These are phyloP conservation scores for Ajuga chamaepitys DNA, from an alignment of 257 asterid genomes.

Conservation along the genomic window DNA sequence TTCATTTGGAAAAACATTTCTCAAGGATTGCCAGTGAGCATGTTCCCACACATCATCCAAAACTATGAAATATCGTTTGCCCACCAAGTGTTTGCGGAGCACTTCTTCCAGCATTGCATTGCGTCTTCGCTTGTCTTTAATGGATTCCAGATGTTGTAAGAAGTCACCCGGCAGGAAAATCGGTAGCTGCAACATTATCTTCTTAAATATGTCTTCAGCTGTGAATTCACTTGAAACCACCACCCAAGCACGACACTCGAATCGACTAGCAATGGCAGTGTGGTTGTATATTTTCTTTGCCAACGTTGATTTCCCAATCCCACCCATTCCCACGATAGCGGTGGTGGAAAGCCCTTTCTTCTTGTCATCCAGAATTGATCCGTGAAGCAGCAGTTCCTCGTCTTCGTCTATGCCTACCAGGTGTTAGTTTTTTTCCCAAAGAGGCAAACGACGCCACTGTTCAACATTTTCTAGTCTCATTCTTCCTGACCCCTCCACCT, in stretches of 20 bases:
- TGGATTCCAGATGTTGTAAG: background rate
- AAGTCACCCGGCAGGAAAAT: background rate
- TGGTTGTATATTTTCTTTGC: slow-evolving; percentile 12
- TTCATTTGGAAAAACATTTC: slow-evolving; percentile 12
- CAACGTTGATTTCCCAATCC: slow-evolving; percentile 9
- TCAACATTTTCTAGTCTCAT: too few relatives aligned
- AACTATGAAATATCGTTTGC: slow-evolving; percentile 4
- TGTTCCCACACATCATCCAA: slow-evolving; percentile 11
- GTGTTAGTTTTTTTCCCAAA: too few relatives aligned
- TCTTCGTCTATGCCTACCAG: too few relatives aligned
- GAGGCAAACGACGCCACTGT: too few relatives aligned
- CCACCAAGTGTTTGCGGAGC: background rate
- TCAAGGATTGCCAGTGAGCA: slow-evolving; percentile 13
- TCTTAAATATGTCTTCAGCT: background rate
- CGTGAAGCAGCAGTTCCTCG: too few relatives aligned
- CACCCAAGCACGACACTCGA: slow-evolving; percentile 16
- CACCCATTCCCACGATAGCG: slow-evolving; percentile 16
- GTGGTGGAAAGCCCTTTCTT: background rate
- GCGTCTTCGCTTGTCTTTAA: background rate
- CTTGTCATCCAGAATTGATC: too few relatives aligned
- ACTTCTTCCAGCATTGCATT: background rate
- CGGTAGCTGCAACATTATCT: slow-evolving; percentile 2
- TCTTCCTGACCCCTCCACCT: background rate
- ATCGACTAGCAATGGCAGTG: background rate
- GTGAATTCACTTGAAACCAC: slow-evolving; percentile 13